Percentiles rank a stretch among this genome's conserved stretches.
Evolutionary conservation across 2,329 filamentous ascomycete genomes (phyloP).

Genomic region (Gnomoniopsis smithogilvyi): DNA sequence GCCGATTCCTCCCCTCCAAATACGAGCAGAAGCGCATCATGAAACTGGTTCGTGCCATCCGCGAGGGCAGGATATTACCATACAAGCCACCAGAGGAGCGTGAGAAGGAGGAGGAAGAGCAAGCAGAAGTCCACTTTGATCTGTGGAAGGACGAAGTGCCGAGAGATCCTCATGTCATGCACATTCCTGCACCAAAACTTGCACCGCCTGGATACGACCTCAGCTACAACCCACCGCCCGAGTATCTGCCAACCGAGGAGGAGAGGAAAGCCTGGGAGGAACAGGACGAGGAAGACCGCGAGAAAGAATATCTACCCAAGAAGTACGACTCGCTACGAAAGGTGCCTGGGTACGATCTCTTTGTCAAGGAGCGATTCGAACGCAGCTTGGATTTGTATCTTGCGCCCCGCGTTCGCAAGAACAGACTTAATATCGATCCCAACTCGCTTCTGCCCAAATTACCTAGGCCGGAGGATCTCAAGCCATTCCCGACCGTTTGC

Average conservation of each 20-base stretch:
- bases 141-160: conserved; percentile 93
- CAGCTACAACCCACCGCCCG: conserved; percentile 91
- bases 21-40: conserved; percentile 95
- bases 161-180: conserved; percentile 82
- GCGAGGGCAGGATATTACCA: conserved; percentile 88
- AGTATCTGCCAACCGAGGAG: conserved; percentile 84
- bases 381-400: conserved; percentile 93
- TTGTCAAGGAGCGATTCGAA: conserved; percentile 96
- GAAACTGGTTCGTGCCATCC: conserved; percentile 95
- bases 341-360: conserved; percentile 84
- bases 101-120: conserved; percentile 67
- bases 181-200: conserved; percentile 90
- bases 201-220: conserved; percentile 92
- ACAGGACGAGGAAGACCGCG: conserved; percentile 83
- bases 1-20: conserved; percentile 92
- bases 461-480: conserved; percentile 87
- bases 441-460: conserved; percentile 89
- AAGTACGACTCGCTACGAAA: conserved; percentile 82
- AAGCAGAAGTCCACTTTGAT: conserved; percentile 75
- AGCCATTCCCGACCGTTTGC: conserved; percentile 89
- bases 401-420: conserved; percentile 82
- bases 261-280: conserved; percentile 85
- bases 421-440: conserved; percentile 94
- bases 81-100: conserved; percentile 72
- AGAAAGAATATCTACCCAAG: conserved; percentile 82